A percentile compares a stretch with the other conserved stretches of the same genome.
phyloP scores from a whole-genome alignment of 768 basidiomycete genomes.

The Mycena haematopus region DNA sequence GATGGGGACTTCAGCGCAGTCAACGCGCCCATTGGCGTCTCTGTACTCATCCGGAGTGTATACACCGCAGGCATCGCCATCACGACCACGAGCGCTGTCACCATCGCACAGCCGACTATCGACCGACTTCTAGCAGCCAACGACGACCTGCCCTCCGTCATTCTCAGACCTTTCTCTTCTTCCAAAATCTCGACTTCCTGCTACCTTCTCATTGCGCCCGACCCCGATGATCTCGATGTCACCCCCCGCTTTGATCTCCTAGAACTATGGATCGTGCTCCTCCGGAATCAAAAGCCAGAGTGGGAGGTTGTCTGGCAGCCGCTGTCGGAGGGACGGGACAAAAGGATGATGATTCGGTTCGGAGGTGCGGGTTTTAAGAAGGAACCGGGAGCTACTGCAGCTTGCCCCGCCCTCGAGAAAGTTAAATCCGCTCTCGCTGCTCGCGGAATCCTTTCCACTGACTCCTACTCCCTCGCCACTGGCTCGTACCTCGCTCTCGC shows the following conservation, averaged over 20 bases:
- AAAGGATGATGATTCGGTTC: conserved; percentile 4
- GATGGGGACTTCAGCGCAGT: conserved; percentile 2
- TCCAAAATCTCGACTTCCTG: conserved; percentile 3
- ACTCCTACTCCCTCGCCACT: conserved; percentile 7
- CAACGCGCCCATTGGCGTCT: not conserved
- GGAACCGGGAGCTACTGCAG: conserved; percentile 1
- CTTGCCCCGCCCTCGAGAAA: conserved; percentile 9
- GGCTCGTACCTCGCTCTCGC: conserved; percentile 3
- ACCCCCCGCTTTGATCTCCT: conserved; percentile 16
- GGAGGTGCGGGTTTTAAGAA: conserved; percentile 3
- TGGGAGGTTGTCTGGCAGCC: conserved; percentile 13
- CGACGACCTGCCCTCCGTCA: not conserved
- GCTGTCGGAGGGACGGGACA: conserved; percentile 1
- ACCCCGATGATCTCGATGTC: conserved; percentile 5
- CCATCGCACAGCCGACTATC: not conserved
- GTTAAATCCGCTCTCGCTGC: conserved; percentile 6
- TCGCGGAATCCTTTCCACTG: conserved; percentile 4
- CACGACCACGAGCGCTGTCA: conserved; percentile 6
- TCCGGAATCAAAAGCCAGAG: conserved; percentile 2
- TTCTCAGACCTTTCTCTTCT: not conserved
- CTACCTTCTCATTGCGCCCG: conserved; percentile 4
- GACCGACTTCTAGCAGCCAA: conserved; percentile 1
- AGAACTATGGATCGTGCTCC: conserved; percentile 4
- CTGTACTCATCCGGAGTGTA: conserved; percentile 1
- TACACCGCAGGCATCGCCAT: conserved; percentile 2